Evolutionary conservation across 2,329 filamentous ascomycete species (phyloP).

Genomic region (Aspergillus aculeatinus): DNA sequence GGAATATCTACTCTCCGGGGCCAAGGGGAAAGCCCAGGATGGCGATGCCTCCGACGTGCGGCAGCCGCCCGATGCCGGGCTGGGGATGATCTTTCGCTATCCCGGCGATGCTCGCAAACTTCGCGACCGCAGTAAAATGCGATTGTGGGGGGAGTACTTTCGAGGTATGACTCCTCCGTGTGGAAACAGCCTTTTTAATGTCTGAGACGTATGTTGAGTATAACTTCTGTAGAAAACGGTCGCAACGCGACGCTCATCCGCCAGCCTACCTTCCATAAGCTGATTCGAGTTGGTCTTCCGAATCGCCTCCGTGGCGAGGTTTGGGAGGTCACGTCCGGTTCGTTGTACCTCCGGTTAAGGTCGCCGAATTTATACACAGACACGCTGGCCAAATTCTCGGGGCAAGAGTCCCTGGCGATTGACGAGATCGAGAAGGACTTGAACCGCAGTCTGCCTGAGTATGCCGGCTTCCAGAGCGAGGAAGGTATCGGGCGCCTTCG

Average conservation of each 20-base stretch:
- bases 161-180: conserved; percentile 45
- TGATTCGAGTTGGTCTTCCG: conserved; percentile 91
- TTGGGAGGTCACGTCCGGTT: conserved; percentile 93
- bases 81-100: conserved; percentile 91
- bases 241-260: conserved; percentile 88
- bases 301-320: conserved; percentile 91
- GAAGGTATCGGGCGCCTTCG: conserved; percentile 89
- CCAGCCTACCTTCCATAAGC: conserved; percentile 95
- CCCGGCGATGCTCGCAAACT: conserved; percentile 93
- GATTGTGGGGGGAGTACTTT: conserved; percentile 94
- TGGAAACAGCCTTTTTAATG: background rate
- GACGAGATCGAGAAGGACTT: conserved; percentile 99
- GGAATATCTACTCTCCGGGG: conserved; percentile 66
- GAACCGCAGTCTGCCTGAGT: conserved; percentile 93
- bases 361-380: conserved; percentile 81
- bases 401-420: conserved; percentile 87
- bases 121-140: conserved; percentile 93
- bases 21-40: conserved; percentile 51
- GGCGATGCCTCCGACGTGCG: conserved; percentile 44
- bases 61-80: conserved; percentile 81
- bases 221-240: conserved; percentile 68
- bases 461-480: conserved; percentile 94
- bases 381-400: conserved; percentile 78
- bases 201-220: conserved; percentile 12
- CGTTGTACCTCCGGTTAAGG: conserved; percentile 82